Conservation (phyloP, 2,329 filamentous ascomycete species). For the Blastomyces percursus region DNA sequence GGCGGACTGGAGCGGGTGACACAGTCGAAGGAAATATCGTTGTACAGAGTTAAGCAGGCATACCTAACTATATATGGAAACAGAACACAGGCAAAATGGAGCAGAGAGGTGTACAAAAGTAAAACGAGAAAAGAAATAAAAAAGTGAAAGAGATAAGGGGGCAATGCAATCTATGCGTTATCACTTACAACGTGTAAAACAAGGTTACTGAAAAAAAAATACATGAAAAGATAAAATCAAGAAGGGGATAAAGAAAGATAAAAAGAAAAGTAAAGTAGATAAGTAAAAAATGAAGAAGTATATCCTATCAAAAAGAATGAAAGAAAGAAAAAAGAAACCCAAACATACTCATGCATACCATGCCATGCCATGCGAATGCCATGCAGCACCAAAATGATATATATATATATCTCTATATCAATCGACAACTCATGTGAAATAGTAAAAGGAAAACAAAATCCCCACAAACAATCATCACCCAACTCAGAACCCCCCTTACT, state of each 20-base stretch:
- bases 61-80: no score
- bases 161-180: no score
- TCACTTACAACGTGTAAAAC: no score
- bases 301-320: not conserved
- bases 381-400: not conserved
- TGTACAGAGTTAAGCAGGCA: no score
- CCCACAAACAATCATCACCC: not conserved
- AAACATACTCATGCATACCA: not conserved
- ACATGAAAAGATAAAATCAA: not conserved
- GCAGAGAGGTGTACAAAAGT: no score
- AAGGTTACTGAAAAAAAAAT: no score
- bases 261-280: not conserved
- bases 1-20: no score
- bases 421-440: not conserved
- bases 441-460: not conserved
- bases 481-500: conserved; percentile 7
- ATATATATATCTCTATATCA: not conserved
- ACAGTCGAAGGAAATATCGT: no score
- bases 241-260: not conserved
- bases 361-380: not conserved
- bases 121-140: no score
- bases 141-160: no score
- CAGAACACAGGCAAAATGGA: no score
- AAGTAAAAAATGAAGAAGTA: not conserved
- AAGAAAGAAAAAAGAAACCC: not conserved